Conservation (phyloP, 441 rosid genomes). For the Corymbia citriodora region DNA sequence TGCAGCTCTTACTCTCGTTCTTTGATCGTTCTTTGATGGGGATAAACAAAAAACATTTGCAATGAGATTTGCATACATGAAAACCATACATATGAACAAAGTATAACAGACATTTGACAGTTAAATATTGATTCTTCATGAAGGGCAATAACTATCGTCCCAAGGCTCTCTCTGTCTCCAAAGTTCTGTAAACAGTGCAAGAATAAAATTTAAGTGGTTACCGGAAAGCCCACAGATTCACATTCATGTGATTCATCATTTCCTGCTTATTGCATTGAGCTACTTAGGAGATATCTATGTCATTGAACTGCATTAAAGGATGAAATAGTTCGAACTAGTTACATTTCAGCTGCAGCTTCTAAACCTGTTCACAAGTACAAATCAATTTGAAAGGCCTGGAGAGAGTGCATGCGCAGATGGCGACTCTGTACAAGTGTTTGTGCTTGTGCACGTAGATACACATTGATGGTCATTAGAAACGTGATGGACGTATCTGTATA, state of each 20-base stretch:
- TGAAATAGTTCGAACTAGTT: not conserved
- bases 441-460: not conserved
- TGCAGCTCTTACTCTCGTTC: not conserved
- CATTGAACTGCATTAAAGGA: not conserved
- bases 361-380: not conserved
- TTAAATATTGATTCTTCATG: not conserved
- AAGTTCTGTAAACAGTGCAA: not conserved
- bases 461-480: not conserved
- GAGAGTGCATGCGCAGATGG: not conserved
- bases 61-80: not conserved
- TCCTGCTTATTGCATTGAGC: not conserved
- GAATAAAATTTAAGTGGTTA: not conserved
- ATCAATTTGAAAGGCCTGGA: not conserved
- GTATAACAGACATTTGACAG: not conserved
- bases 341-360: not conserved
- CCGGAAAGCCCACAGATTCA: not conserved
- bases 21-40: not conserved
- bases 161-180: not conserved
- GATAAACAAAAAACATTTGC: not conserved
- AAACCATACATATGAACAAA: not conserved
- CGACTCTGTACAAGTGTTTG: not conserved
- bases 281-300: not conserved
- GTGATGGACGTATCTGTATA: not conserved
- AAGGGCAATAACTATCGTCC: not conserved
- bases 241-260: not conserved